Conservation (phyloP, 139 green algal species). For the Chlorella sorokiniana region DNA sequence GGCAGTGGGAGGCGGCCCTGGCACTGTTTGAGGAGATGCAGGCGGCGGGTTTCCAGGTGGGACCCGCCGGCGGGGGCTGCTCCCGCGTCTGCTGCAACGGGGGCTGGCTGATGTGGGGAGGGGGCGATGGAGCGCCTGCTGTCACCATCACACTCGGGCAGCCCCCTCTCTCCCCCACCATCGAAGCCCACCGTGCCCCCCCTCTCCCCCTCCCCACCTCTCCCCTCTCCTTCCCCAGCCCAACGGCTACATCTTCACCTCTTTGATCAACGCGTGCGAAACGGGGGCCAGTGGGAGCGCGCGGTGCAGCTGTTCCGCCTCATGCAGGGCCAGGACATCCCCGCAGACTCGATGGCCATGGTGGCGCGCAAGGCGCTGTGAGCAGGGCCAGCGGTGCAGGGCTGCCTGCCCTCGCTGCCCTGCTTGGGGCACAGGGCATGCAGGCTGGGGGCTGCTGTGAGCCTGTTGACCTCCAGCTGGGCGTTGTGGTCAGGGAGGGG, state of each 20-base stretch:
- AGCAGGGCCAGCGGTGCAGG: not conserved
- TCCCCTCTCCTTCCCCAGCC: slow-evolving; percentile 13
- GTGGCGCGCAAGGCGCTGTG: slow-evolving; percentile 44
- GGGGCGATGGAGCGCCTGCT: not conserved
- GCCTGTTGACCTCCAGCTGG: too few relatives aligned
- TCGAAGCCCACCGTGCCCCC: too few relatives aligned
- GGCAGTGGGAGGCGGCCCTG: slow-evolving; percentile 43
- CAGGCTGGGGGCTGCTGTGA: too few relatives aligned
- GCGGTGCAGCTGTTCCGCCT: slow-evolving; percentile 51
- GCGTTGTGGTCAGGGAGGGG: too few relatives aligned
- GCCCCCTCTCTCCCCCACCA: too few relatives aligned
- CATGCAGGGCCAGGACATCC: slow-evolving; percentile 47
- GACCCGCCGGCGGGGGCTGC: not conserved
- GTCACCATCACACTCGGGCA: too few relatives aligned
- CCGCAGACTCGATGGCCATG: slow-evolving; percentile 38
- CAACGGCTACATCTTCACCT: slow-evolving; percentile 54
- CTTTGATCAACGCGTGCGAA: slow-evolving; percentile 60
- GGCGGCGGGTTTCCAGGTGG: slow-evolving; percentile 14
- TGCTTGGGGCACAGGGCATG: not conserved
- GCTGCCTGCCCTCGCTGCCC: not conserved
- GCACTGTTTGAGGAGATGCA: slow-evolving; percentile 40
- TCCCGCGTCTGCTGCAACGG: too few relatives aligned
- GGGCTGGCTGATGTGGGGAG: not conserved
- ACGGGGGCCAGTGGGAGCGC: slow-evolving; percentile 45
- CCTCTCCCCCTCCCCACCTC: not conserved